A percentile compares a stretch with the other conserved stretches of the same genome.
Evolutionary conservation across 257 asterid species (phyloP).

Genomic region (Nicotiana sylvestris): DNA sequence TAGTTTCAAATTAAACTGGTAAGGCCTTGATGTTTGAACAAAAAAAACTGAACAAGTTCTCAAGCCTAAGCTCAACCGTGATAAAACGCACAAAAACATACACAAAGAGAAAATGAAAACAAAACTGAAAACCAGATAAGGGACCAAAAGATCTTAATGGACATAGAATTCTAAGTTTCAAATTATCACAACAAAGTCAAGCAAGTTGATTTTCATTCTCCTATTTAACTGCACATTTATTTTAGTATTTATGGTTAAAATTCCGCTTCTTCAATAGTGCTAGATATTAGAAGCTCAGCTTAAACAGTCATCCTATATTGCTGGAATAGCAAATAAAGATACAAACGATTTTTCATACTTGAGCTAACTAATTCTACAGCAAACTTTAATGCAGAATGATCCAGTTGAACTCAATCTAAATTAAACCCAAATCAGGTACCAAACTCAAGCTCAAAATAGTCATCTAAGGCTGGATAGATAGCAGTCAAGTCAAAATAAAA

Average conservation of each 20-base stretch:
- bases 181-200: neutral
- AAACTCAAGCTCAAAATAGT: neutral
- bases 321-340: neutral
- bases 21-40: neutral
- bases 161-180: neutral
- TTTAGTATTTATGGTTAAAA: conserved; percentile 2
- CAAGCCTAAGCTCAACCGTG: neutral
- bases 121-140: neutral
- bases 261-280: neutral
- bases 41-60: neutral
- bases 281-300: conserved; percentile 7
- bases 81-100: neutral
- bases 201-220: neutral
- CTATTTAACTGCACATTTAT: neutral
- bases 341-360: neutral
- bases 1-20: conserved; percentile 1
- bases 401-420: neutral
- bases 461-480: neutral
- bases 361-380: conserved; percentile 1
- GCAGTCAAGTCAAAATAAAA: neutral
- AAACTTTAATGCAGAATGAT: neutral
- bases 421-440: conserved; percentile 2
- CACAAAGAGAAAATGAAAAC: neutral
- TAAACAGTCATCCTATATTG: neutral
- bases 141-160: neutral